Evolutionary conservation across 148 eudicot genomes (phyloP).

Genomic region (Fagopyrum esculentum): DNA sequence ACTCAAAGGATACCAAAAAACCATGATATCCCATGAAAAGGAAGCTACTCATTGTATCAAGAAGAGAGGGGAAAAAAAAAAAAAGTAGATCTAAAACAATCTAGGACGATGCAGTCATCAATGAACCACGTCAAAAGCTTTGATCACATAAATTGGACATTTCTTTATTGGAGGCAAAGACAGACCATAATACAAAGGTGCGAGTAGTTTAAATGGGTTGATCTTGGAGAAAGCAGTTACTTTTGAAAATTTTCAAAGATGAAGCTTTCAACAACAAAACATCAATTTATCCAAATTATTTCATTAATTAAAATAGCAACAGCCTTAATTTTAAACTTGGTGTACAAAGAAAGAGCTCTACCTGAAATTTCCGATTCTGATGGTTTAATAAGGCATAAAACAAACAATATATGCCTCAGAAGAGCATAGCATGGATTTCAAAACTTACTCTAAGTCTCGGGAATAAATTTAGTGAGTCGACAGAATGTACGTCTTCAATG

Average conservation of each 20-base stretch:
- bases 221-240: background rate
- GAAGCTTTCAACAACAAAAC: background rate
- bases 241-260: background rate
- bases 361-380: background rate
- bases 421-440: background rate
- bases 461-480: slow-evolving; percentile 70
- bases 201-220: background rate
- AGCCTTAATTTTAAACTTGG: background rate
- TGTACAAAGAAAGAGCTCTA: background rate
- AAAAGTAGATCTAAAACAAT: background rate
- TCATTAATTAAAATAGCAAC: background rate
- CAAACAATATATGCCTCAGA: background rate
- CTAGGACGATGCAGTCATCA: background rate
- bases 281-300: background rate
- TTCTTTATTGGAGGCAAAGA: background rate
- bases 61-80: too few species aligned
- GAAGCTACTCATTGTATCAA: background rate
- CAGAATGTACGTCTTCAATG: slow-evolving; percentile 60
- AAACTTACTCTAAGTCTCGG: slow-evolving; percentile 56
- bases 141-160: background rate
- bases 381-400: background rate
- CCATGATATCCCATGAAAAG: background rate
- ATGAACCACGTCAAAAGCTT: background rate
- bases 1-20: background rate
- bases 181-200: background rate